Evolutionary conservation across 345 rosid genomes (phyloP).

Genomic region (Mallotus nudiflorus): DNA sequence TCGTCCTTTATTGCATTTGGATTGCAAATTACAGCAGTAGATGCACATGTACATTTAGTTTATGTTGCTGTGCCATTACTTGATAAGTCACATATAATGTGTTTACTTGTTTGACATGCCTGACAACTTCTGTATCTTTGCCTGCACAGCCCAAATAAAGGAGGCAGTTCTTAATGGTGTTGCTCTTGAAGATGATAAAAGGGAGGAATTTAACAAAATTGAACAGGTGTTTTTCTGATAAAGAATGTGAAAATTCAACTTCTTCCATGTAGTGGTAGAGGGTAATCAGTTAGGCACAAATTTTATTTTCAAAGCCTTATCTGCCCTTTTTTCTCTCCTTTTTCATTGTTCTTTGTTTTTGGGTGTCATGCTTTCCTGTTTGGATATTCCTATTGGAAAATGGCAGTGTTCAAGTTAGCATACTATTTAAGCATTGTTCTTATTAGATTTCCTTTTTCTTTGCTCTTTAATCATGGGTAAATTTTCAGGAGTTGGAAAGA

Average conservation of each 20-base stretch:
- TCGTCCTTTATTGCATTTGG: neutral
- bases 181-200: conserved; percentile 81
- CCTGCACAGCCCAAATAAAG: conserved; percentile 61
- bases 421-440: neutral
- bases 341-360: neutral
- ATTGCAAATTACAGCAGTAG: neutral
- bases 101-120: conserved; percentile 14
- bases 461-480: neutral
- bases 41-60: neutral
- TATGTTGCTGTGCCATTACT: neutral
- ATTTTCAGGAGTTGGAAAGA: conserved; percentile 71
- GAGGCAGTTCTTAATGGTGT: conserved; percentile 91
- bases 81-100: neutral
- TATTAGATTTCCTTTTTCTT: neutral
- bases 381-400: neutral
- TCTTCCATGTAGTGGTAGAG: neutral
- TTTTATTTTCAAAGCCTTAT: neutral
- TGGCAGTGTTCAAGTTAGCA: neutral
- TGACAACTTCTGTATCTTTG: conserved; percentile 21
- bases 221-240: conserved; percentile 60
- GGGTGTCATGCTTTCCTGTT: neutral
- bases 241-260: neutral
- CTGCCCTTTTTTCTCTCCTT: neutral
- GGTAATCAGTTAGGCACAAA: neutral
- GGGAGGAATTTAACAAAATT: conserved; percentile 80